phyloP scores from a whole-genome alignment of 2,329 filamentous ascomycete genomes.

The Xylariaceae sp. region DNA sequence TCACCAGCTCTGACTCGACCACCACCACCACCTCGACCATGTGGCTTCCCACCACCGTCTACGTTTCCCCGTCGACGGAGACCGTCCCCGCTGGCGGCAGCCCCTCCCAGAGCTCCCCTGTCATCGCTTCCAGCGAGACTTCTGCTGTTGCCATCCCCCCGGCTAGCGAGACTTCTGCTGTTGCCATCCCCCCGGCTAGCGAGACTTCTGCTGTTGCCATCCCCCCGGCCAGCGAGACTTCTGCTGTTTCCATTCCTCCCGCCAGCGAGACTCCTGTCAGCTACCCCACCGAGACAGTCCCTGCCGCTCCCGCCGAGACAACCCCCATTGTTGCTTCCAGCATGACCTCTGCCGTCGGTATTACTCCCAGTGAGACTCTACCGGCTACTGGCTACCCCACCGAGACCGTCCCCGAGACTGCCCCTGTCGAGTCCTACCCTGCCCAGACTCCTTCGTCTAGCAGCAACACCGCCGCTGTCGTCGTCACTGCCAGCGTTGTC shows the following conservation, averaged over 20 bases:
- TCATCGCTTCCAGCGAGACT: neutral
- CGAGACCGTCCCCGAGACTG: neutral
- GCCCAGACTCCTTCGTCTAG: slow-evolving; percentile 8
- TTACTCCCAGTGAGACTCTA: neutral
- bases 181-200: neutral
- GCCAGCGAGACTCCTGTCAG: neutral
- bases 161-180: neutral
- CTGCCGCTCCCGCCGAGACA: neutral
- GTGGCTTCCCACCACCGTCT: slow-evolving; percentile 14
- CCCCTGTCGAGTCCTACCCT: slow-evolving; percentile 9
- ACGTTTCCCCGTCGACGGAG: slow-evolving; percentile 12
- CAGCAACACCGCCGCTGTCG: slow-evolving; percentile 17
- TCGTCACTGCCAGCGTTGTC: slow-evolving; percentile 23
- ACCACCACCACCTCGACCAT: slow-evolving; percentile 17
- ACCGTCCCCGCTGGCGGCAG: slow-evolving; percentile 8
- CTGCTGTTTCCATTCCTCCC: neutral
- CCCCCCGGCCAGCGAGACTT: neutral
- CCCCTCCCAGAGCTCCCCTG: slow-evolving; percentile 10
- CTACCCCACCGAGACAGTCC: neutral
- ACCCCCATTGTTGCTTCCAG: neutral
- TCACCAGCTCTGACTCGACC: slow-evolving; percentile 14
- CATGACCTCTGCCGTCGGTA: neutral
- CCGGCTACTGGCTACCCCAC: slow-evolving; percentile 5
- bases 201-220: neutral
- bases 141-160: neutral